Base-by-base conservation (phyloP, 2,329 filamentous ascomycete species). In the Alternaria triticina region DNA sequence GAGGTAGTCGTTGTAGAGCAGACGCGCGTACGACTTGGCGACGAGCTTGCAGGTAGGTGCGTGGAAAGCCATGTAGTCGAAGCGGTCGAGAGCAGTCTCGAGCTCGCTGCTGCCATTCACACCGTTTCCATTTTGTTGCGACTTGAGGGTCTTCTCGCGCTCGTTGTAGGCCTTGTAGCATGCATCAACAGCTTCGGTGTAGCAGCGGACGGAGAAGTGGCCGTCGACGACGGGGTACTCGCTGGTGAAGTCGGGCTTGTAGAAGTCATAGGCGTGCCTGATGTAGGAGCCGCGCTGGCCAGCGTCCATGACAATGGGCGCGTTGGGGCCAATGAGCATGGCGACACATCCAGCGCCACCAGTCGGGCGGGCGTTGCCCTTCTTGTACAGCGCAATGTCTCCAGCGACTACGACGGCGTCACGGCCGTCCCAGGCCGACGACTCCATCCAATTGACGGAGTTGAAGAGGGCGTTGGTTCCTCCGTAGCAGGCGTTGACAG, bases 11-110 rank as follows among this genome's bases (percentile, higher is more conserved):
- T 86, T 86, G 81, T 85, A 86, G 20, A 85, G 77, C 54, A 86
- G 73, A 56, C 84, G 82, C 36, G 82, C 84, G 75, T 86, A 86
- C 58, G 83, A 85, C 80, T 86, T 86, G 67, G 81, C 78, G n/a
- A 86, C 84, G 54, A 85, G 81, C 76, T 86, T 86, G 82, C 84
- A 86, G 45, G 82, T 86, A 8, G 84, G 84, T 11, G 83, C 82
- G 73, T 86, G 84, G 82, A 86, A 86, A 74, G 80, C 82, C 83
- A 86, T 85, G 80, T 85, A 82, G 78, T 86, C 84, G 72, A 86
- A 86, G 44, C 83, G 82, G 74, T 86, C 84, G 15, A 86, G 75
- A 51, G 83, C 81, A 5, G 82, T 82, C 73, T 85, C 83, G 54
- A 70, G 77, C 71, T 70, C 73, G 46, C 72, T 66, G 69, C 80